Evolutionary conservation across 2,329 filamentous ascomycete genomes (phyloP), one percentile per base, ranked within the genome.

Genomic region (Talaromyces sp.): DNA sequence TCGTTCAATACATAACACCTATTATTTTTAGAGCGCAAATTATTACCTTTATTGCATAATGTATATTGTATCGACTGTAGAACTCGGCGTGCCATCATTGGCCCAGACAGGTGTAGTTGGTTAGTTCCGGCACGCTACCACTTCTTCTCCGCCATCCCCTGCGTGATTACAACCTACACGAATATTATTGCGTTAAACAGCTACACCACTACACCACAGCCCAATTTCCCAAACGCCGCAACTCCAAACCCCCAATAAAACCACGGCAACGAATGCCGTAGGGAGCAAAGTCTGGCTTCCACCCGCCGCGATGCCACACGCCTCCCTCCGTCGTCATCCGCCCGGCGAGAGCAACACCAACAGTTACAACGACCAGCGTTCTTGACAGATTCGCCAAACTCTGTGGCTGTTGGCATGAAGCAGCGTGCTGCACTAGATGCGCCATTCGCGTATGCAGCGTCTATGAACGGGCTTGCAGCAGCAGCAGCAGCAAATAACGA

Each of bases 291-390:
- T 69, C 74, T 76, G 74, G 74, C 74, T 75, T 71, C 70, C 70
- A 68, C 65, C 73, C 69, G 67, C 69, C 69, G 72, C 71, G 70
- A 75, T 75, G 73, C 67, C 66, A 70, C 71, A 69, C 69, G 72
- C 71, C 69, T 68, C 68, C 60, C 66, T 44, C 55, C 67, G 55
- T 68, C 67, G 64, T 59, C 68, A 54, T 64, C 68, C 63, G 65
- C 60, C 63, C 65, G 67, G 44, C 25, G 47, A 54, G 44, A 25
- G 19, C 42, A 4, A 30, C 49, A 57, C 63, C 69, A 66, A 65
- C 69, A 63, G 36, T 72, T 60, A 71, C 65, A 56, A 51, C 65
- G 44, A 62, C 66, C 19, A 66, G 56, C 49, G 59, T 68, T 44
- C 58, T 55, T 47, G 7, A 47, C 19, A n/a, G 49, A 30, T 9